Base-by-base conservation (phyloP, 345 rosid species). In the Eucalyptus guilfoylei region DNA sequence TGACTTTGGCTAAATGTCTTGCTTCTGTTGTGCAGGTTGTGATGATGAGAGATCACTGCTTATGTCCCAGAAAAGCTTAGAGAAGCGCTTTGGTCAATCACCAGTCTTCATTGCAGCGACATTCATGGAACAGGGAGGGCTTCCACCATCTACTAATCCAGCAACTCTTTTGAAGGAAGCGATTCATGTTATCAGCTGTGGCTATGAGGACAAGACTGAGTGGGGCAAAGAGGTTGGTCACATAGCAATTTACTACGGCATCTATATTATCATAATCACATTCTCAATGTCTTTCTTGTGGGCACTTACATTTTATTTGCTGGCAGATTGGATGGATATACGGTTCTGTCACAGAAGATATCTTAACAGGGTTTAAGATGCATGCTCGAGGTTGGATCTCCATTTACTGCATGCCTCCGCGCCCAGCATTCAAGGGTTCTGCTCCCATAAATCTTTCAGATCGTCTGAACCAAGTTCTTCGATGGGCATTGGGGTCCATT, bases 131-230 rank as follows among this genome's bases (percentile, higher is more conserved):
- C 90, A 91, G 28, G 94, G 94, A 9, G 94, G 94, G 15, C 87
- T 91, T 90, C 93, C 92, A 24, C 91, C 87, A 62, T 90, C 93
- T 19, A 89, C 93, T 42, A 91, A 90, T 62, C 92, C 94, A 23
- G 92, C 91, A 37, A 85, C 89, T 86, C 91, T 93, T 64, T 87
- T 93, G 15, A 93, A 93, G 90, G 93, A 93, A 89, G 94, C 94
- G 12, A 93, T 93, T 87, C 94, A 93, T 89, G 94, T 93, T 85
- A 93, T 93, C 80, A 91, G 94, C 54, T 93, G 94, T 67, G 94
- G 94, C 34, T 93, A 93, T 17, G 94, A 93, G 89, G 94, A 93
- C 88, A 93, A 93, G 91, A 91, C 94, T 80, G 93, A 91, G 83
- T 93, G 94, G 94, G 94, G 94, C 32, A 90, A 86, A 83, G 94